Conservation (phyloP, 164 flowering plant genomes). For the Sextonia rubra region DNA sequence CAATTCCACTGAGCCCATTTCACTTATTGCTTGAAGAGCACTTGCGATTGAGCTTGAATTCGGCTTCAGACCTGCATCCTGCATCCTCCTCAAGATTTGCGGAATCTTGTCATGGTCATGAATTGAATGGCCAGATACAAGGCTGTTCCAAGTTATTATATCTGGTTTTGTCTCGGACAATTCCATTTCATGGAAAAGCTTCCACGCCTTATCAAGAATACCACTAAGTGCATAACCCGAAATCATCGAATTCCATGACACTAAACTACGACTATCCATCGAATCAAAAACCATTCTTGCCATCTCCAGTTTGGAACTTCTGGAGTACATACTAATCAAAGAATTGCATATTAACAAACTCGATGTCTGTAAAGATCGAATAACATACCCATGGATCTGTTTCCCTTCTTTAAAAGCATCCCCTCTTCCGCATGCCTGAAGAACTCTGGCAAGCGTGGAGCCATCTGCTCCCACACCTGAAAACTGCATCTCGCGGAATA, state of each 20-base stretch:
- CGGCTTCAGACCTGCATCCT: slow-evolving; percentile 36
- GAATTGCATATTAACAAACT: slow-evolving; percentile 38
- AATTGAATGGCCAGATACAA: slow-evolving; percentile 49
- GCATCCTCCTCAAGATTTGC: slow-evolving; percentile 40
- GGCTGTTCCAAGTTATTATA: slow-evolving; percentile 60
- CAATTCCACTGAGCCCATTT: slow-evolving; percentile 21
- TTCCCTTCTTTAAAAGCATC: slow-evolving; percentile 45
- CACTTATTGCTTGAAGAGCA: slow-evolving; percentile 49
- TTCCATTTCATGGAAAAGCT: slow-evolving; percentile 39
- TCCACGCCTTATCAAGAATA: slow-evolving; percentile 43
- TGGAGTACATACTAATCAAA: slow-evolving; percentile 53
- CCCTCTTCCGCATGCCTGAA: slow-evolving; percentile 52
- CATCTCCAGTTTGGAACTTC: slow-evolving; percentile 26
- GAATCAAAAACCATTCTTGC: slow-evolving; percentile 51
- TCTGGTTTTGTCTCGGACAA: slow-evolving; percentile 37
- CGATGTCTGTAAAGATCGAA: slow-evolving; percentile 27
- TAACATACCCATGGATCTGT: slow-evolving; percentile 62
- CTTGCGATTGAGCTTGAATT: slow-evolving; percentile 45
- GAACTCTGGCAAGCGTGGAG: slow-evolving; percentile 32
- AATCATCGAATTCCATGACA: slow-evolving; percentile 68
- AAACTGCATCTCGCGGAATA: slow-evolving; percentile 51
- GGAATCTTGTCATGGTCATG: slow-evolving; percentile 33
- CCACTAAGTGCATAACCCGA: slow-evolving; percentile 52
- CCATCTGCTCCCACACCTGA: slow-evolving; percentile 28
- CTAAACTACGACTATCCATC: slow-evolving; percentile 36